A percentile compares a stretch with the other conserved stretches of the same genome.
phyloP scores from a whole-genome alignment of 345 rosid genomes.

The Salix arbutifolia region DNA sequence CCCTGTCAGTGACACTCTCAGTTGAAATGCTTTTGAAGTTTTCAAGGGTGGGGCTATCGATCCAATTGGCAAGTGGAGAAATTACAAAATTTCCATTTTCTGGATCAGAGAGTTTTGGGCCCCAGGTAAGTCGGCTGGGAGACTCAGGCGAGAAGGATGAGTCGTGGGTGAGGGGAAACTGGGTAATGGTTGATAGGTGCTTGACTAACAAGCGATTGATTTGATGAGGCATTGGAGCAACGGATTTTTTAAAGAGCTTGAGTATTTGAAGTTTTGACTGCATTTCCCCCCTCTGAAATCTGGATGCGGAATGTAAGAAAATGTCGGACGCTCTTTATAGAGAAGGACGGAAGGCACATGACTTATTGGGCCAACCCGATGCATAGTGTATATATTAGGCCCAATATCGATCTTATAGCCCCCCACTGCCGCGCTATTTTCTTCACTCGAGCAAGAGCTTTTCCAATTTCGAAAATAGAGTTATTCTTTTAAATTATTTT shows the following conservation, averaged over 20 bases:
- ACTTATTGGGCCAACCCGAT: too few relatives aligned
- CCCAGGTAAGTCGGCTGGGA: constrained; percentile 64
- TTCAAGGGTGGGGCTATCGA: constrained; percentile 28
- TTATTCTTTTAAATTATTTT: too few relatives aligned
- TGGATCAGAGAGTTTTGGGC: constrained; percentile 16
- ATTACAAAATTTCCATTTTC: constrained; percentile 57
- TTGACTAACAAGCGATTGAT: not conserved
- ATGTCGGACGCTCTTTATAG: too few relatives aligned
- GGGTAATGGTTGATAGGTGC: constrained; percentile 13
- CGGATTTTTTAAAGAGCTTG: not conserved
- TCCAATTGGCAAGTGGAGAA: constrained; percentile 67
- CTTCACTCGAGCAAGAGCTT: too few relatives aligned
- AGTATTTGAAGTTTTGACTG: not conserved
- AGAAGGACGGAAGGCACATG: too few relatives aligned
- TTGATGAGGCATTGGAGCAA: not conserved
- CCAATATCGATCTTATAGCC: too few relatives aligned
- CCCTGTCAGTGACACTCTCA: too few relatives aligned
- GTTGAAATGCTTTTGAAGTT: constrained; percentile 26
- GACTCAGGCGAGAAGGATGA: constrained; percentile 38
- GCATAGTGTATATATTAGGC: too few relatives aligned
- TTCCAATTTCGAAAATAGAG: too few relatives aligned
- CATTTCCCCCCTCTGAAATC: not conserved
- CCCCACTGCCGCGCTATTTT: too few relatives aligned
- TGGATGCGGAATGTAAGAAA: too few relatives aligned
- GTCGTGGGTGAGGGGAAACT: constrained; percentile 15